phyloP scores from a whole-genome alignment of 257 asterid species.

The Salvia rosmarinus region DNA sequence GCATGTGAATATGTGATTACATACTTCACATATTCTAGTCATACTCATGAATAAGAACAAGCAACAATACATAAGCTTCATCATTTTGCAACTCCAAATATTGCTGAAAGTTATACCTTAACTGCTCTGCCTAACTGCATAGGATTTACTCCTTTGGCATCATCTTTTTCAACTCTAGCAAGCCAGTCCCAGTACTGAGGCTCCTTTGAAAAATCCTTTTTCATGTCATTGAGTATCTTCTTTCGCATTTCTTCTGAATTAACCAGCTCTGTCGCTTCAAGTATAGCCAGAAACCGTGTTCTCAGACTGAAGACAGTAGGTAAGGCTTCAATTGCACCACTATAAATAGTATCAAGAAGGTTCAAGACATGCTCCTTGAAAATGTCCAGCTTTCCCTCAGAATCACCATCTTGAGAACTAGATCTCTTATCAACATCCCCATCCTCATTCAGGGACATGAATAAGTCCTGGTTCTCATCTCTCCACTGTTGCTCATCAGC shows the following conservation, averaged over 20 bases:
- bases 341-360: conserved; percentile 65
- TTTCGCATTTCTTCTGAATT: conserved; percentile 62
- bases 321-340: conserved; percentile 68
- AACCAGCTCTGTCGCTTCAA: conserved; percentile 60
- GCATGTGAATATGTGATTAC: not conserved
- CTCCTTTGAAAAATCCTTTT: conserved; percentile 60
- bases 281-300: conserved; percentile 70
- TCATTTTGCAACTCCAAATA: not conserved
- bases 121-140: conserved; percentile 55
- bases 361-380: conserved; percentile 65
- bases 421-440: conserved; percentile 46
- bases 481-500: conserved; percentile 69
- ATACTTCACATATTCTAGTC: conserved; percentile 13
- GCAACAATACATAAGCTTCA: conserved; percentile 6
- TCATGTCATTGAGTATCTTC: conserved; percentile 66
- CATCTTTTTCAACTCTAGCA: conserved; percentile 61
- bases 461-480: conserved; percentile 70
- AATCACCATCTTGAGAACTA: conserved; percentile 48
- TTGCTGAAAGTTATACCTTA: conserved; percentile 51
- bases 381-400: conserved; percentile 56
- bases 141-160: conserved; percentile 36
- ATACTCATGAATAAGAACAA: not conserved
- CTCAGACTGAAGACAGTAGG: conserved; percentile 75
- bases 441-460: conserved; percentile 62
- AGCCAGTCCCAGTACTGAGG: conserved; percentile 94